Evolutionary conservation across 805 yeast species (phyloP).

Genomic region (Wickerhamomyces alni): DNA sequence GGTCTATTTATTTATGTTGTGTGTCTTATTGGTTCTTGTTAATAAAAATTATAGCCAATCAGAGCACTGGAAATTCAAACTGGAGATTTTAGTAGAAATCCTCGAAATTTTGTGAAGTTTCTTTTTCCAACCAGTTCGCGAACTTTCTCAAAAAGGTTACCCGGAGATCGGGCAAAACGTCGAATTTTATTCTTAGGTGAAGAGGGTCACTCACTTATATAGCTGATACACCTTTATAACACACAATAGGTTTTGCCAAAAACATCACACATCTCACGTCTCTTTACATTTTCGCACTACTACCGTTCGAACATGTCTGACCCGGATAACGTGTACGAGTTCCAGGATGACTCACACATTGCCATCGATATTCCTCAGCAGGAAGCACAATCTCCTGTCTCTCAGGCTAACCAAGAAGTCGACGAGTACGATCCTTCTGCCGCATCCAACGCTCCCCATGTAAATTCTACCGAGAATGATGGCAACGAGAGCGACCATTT

Average conservation of each 20-base stretch:
- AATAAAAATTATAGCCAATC: constrained; percentile 1
- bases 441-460: too few relatives aligned
- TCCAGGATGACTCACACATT: constrained; percentile 1
- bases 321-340: constrained; percentile 2
- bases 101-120: not conserved
- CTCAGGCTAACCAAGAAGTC: not conserved
- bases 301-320: not conserved
- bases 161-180: too few relatives aligned
- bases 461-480: too few relatives aligned
- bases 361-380: constrained; percentile 2
- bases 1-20: constrained; percentile 1
- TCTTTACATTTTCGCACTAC: not conserved
- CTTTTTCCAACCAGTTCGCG: not conserved
- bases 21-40: not conserved
- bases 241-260: too few relatives aligned
- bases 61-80: constrained; percentile 1
- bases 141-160: too few relatives aligned
- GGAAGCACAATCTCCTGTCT: too few relatives aligned
- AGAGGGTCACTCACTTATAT: too few relatives aligned
- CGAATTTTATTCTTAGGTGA: too few relatives aligned
- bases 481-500: not conserved
- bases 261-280: too few relatives aligned
- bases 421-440: constrained; percentile 2
- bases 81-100: not conserved
- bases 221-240: too few relatives aligned